These are phyloP conservation scores for Pyrenophora teres DNA, from an alignment of 2,329 filamentous ascomycete species.

Conservation along the genomic window DNA sequence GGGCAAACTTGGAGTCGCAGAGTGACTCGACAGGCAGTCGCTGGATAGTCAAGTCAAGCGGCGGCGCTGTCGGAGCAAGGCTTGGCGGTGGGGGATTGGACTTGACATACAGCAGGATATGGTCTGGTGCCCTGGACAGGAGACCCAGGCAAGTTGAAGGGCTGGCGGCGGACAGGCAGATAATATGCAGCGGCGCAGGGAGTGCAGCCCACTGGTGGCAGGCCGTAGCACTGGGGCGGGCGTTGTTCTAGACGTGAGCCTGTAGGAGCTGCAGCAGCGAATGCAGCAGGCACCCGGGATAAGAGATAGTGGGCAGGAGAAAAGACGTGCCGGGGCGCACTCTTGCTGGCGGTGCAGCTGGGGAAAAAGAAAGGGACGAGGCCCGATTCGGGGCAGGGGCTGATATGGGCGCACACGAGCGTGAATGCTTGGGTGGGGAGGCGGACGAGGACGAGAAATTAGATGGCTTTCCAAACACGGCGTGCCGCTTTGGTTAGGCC, in stretches of 20 bases:
- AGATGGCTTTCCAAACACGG: constrained; percentile 30
- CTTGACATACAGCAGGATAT: constrained; percentile 23
- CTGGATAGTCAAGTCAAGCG: neutral
- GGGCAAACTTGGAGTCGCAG: constrained; percentile 1
- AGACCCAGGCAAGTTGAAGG: constrained; percentile 35
- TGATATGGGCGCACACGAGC: constrained; percentile 20
- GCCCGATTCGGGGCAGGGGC: constrained; percentile 19
- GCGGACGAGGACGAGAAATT: constrained; percentile 33
- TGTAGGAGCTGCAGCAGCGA: constrained; percentile 37
- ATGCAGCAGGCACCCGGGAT: constrained; percentile 26
- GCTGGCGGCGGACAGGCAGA: constrained; percentile 31
- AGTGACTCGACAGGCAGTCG: constrained; percentile 10
- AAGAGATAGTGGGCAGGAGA: constrained; percentile 29
- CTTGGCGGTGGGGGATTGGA: constrained; percentile 26
- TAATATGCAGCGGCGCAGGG: constrained; percentile 45
- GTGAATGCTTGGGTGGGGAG: constrained; percentile 6
- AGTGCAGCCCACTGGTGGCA: constrained; percentile 35
- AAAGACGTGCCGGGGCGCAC: constrained; percentile 27
- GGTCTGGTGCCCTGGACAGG: constrained; percentile 36
- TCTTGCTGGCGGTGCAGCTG: constrained; percentile 26
- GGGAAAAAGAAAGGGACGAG: constrained; percentile 22
- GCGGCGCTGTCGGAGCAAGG: neutral
- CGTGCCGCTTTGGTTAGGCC: constrained; percentile 26
- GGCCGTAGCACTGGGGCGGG: constrained; percentile 26
- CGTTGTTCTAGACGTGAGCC: constrained; percentile 24